phyloP scores from a whole-genome alignment of 2,329 filamentous ascomycete genomes.

The Teratosphaeria destructans region DNA sequence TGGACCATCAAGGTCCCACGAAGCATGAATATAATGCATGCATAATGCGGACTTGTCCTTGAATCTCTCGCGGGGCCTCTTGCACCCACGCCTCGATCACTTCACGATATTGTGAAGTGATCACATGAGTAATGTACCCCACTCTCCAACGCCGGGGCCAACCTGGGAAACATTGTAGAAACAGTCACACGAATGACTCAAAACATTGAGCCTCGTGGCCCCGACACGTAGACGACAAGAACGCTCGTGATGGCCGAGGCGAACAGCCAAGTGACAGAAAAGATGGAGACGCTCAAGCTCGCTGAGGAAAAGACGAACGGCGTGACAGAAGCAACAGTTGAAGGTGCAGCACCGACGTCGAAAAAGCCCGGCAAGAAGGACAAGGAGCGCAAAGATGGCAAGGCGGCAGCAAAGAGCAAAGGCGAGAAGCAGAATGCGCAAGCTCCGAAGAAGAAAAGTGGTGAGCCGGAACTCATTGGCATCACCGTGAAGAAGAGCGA shows the following conservation, averaged over 20 bases:
- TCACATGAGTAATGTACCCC: neutral
- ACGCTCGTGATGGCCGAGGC: neutral
- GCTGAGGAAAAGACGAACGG: neutral
- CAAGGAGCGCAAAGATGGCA: conserved; percentile 26
- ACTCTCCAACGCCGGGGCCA: neutral
- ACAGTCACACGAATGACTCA: neutral
- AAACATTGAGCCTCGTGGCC: neutral
- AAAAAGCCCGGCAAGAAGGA: conserved; percentile 24
- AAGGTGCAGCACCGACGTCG: neutral
- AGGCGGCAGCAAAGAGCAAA: conserved; percentile 18
- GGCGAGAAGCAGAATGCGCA: conserved; percentile 17
- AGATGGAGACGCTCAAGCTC: neutral
- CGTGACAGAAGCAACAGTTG: conserved; percentile 11
- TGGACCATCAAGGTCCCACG: neutral
- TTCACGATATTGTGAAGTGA: neutral
- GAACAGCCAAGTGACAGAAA: neutral
- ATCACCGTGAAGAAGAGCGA: conserved; percentile 78
- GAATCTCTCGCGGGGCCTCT: neutral
- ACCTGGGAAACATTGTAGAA: neutral
- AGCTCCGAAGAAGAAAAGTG: conserved; percentile 34
- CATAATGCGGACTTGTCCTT: neutral
- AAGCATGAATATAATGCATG: neutral
- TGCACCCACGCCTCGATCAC: neutral
- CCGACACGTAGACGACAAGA: neutral
- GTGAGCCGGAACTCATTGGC: conserved; percentile 61